Evolutionary conservation across 192 early-diverging fungal species (phyloP), one percentile per base, ranked within the genome.

Genomic region (Borealophlyctis nickersoniae): DNA sequence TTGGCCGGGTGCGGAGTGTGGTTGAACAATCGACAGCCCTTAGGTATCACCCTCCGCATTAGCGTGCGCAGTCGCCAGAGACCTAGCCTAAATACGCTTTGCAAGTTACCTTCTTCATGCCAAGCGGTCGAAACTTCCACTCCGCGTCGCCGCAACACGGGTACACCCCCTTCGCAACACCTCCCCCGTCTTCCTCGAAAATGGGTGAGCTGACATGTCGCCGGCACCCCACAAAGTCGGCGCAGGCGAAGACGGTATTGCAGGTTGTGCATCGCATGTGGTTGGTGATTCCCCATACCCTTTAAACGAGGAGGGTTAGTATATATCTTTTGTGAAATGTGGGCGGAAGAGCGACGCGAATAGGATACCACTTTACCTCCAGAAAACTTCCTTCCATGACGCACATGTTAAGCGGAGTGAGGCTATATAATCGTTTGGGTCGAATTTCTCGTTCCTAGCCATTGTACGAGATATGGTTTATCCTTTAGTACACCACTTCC

Each of bases 381-480:
- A 80, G 36, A 70, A 75, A 23, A 70, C 49, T 4, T 65, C 71
- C 45, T 71, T 66, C 78, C 78, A 80, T 23, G 30, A 29, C 2
- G 36, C 13, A 28, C 60, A 36, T 3, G 36, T 28, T 9, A 31
- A 19, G 48, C 72, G 50, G 29, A 66, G 55, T 3, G 60, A 49
- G 9, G 72, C 73, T 13, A 78, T 34, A 58, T 59, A 77, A n/a
- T 61, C 66, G 36, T 73, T 81, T 23, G 75, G 57, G 54, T 76
- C 58, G 62, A 81, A 81, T 30, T 27, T 39, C 7, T 58, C 22
- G 34, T 73, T 65, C 51, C 66, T 71, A 50, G 19, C 16, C 14
- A 26, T 28, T 33, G 19, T 39, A 55, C n/a, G n/a, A n/a, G n/a
- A n/a, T n/a, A 5, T 50, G 13, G 30, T 69, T 69, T 56, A 49